phyloP scores from a whole-genome alignment of 2,329 filamentous ascomycete species.

The Clonostachys byssicola region DNA sequence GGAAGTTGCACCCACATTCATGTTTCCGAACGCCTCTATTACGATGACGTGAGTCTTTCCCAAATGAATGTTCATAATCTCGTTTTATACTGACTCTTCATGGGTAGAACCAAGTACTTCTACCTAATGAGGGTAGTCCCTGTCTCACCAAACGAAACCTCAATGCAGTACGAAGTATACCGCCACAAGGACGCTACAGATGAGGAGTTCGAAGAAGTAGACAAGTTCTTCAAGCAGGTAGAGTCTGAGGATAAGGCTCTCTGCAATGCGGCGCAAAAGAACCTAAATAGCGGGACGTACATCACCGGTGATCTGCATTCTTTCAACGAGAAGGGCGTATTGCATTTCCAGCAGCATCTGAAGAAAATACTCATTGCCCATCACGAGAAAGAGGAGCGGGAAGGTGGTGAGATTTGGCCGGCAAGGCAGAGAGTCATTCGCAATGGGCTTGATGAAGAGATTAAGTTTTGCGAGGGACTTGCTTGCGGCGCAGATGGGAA shows the following conservation, averaged over 20 bases:
- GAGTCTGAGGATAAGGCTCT: not conserved
- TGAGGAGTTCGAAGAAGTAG: not conserved
- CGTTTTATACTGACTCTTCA: conserved; percentile 18
- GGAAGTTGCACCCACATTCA: conserved; percentile 39
- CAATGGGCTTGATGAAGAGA: too few relatives aligned
- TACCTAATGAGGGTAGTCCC: too few relatives aligned
- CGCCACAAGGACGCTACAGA: not conserved
- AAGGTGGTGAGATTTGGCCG: not conserved
- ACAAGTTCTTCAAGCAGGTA: not conserved
- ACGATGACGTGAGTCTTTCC: conserved; percentile 37
- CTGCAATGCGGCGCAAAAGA: not conserved
- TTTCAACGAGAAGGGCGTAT: not conserved
- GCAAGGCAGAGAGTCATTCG: not conserved
- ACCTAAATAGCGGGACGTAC: not conserved
- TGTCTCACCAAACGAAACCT: not conserved
- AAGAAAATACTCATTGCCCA: too few relatives aligned
- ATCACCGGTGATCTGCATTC: not conserved
- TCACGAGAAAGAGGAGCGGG: not conserved
- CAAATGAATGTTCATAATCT: not conserved
- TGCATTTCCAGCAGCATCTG: too few relatives aligned
- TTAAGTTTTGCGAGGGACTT: too few relatives aligned
- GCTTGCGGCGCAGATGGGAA: too few relatives aligned
- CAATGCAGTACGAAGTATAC: not conserved
- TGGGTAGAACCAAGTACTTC: conserved; percentile 8
- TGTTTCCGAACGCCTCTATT: conserved; percentile 45